Percentiles rank a stretch among this genome's conserved stretches.
phyloP scores from a whole-genome alignment of 2,329 filamentous ascomycete species.

The Chaetomiaceae sp. region DNA sequence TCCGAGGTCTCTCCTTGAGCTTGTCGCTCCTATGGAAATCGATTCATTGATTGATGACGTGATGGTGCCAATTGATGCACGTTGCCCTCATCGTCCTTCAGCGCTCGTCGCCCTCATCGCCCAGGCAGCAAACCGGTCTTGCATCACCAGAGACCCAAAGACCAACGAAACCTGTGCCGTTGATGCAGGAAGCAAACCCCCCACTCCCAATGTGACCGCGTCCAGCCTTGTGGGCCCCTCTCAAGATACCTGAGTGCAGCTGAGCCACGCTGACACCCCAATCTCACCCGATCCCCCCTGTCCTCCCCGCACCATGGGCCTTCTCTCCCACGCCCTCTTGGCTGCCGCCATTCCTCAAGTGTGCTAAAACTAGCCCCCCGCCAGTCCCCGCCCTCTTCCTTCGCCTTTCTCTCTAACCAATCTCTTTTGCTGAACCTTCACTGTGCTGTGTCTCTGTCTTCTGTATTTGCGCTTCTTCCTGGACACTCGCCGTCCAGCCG shows the following conservation, averaged over 20 bases:
- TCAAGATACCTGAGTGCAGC: too few relatives aligned
- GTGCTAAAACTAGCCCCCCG: too few relatives aligned
- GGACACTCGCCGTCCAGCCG: neutral
- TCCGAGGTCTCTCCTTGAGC: neutral
- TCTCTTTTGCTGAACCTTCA: neutral
- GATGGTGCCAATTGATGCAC: neutral
- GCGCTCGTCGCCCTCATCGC: neutral
- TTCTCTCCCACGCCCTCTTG: neutral
- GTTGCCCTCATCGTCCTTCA: neutral
- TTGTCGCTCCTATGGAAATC: neutral
- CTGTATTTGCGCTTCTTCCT: too few relatives aligned
- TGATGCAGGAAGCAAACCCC: neutral
- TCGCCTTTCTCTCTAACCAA: neutral
- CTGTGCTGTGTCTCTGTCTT: too few relatives aligned
- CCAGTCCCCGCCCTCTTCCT: too few relatives aligned
- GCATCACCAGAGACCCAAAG: neutral
- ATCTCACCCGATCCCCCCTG: neutral
- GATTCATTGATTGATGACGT: neutral
- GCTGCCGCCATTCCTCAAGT: too few relatives aligned
- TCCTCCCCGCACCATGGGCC: too few relatives aligned
- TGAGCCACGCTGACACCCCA: neutral
- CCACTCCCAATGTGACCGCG: neutral
- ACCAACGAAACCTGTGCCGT: conserved; percentile 3
- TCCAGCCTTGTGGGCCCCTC: conserved; percentile 9
- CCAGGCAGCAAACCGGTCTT: conserved; percentile 11